Evolutionary conservation across 1,139 yeast genomes (phyloP), one percentile per base, ranked within the genome.

Genomic region (Taphrina sp.): DNA sequence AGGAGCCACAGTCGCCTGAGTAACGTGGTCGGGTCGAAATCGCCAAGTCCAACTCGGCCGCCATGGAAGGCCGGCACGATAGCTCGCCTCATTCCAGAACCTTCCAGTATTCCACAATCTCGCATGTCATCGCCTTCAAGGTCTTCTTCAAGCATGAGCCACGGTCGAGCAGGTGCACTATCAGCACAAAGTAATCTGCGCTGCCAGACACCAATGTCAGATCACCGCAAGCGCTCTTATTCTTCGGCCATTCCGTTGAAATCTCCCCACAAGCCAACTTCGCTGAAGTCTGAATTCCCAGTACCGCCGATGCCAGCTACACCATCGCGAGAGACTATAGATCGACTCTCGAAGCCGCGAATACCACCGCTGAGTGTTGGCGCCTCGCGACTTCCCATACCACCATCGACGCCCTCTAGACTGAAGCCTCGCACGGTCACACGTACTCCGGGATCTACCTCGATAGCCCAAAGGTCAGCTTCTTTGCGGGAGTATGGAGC

Each of bases 31-130:
- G 53, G 23, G 4, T 37, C 17, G n/a, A 37, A 20, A 10, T 26
- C 22, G 8, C 35, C 28, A 2, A 16, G 3, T 19, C 33, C 17
- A 3, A 16, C 31, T n/a, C 41, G 42, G 10, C 54, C 54, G 4
- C 46, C 46, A 5, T 49, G 54, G 54, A 49, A 49, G 31, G 38
- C 46, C n/a, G 54, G 54, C 3, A 49, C 54, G 5, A 26, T 29
- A 12, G 41, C 36, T 8, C 46, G 46, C 8, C 12, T 19, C 5
- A 12, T 22, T 14, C 31, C 45, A 23, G 34, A 24, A 5, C 14
- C 31, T n/a, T n/a, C n/a, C n/a, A n/a, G n/a, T n/a, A n/a, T n/a
- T n/a, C n/a, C n/a, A n/a, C n/a, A n/a, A 2, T 17, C 38, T 17
- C 37, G 38, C 5, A 19, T 26, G 10, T 5, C 38, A 7, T 29